Evolutionary conservation across 1,284 basidiomycete genomes (phyloP).

Genomic region (Sanghuangporus sanghuang): DNA sequence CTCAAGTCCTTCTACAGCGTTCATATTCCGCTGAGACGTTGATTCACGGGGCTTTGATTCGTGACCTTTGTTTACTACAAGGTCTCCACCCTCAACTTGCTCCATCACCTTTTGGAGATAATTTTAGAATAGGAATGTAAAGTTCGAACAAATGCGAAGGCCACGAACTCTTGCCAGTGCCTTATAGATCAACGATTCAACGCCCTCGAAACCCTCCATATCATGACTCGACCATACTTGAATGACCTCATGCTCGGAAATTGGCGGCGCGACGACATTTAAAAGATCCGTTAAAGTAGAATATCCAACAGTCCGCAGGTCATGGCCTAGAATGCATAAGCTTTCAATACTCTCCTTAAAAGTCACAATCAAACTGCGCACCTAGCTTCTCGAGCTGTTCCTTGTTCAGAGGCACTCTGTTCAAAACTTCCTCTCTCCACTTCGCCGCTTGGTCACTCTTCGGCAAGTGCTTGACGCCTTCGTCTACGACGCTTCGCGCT

Average conservation of each 20-base stretch:
- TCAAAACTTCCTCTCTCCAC: conserved; percentile 54
- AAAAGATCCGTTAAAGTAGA: conserved; percentile 88
- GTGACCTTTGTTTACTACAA: conserved; percentile 83
- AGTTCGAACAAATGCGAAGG: conserved; percentile 1
- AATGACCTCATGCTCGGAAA: conserved; percentile 96
- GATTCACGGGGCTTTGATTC: conserved; percentile 63
- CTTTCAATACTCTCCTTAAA: neutral
- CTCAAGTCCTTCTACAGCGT: conserved; percentile 80
- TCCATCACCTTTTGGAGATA: conserved; percentile 67
- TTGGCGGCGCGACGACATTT: conserved; percentile 96
- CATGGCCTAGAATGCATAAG: conserved; percentile 57
- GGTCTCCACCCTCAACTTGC: conserved; percentile 89
- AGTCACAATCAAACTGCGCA: conserved; percentile 27
- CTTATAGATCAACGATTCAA: conserved; percentile 93
- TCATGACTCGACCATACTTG: conserved; percentile 95
- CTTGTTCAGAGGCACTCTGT: conserved; percentile 46
- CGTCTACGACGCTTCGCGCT: conserved; percentile 83
- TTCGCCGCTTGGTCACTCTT: conserved; percentile 79
- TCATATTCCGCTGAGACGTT: conserved; percentile 57
- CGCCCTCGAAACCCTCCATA: conserved; percentile 94
- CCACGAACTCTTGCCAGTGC: conserved; percentile 66
- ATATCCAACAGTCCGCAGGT: conserved; percentile 80
- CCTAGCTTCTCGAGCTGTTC: conserved; percentile 84
- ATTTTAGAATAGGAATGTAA: conserved; percentile 3
- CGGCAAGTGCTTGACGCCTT: conserved; percentile 79